phyloP scores from a whole-genome alignment of 2,329 filamentous ascomycete species.

The Fusarium sp. region DNA sequence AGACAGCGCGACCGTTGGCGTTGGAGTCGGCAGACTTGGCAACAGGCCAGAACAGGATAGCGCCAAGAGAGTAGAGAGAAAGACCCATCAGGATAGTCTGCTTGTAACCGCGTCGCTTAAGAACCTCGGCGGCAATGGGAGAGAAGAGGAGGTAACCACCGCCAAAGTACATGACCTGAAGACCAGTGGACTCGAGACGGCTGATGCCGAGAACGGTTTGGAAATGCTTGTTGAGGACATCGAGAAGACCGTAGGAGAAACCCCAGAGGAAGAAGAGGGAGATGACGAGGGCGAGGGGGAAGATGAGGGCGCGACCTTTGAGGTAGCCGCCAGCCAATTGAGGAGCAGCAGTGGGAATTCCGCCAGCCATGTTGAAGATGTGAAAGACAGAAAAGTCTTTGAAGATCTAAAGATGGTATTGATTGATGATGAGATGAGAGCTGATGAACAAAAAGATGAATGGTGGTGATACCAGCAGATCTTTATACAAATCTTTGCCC shows the following conservation, averaged over 20 bases:
- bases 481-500: conserved; percentile 32
- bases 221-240: conserved; percentile 64
- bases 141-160: conserved; percentile 58
- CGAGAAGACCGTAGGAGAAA: conserved; percentile 59
- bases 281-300: conserved; percentile 70
- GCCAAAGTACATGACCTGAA: conserved; percentile 67
- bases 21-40: conserved; percentile 59
- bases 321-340: conserved; percentile 42
- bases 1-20: conserved; percentile 52
- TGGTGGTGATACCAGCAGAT: not conserved
- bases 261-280: conserved; percentile 62
- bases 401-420: not conserved
- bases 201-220: conserved; percentile 58
- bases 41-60: conserved; percentile 66
- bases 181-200: conserved; percentile 58
- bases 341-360: conserved; percentile 39
- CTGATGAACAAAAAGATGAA: conserved; percentile 9
- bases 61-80: conserved; percentile 71
- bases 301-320: conserved; percentile 55
- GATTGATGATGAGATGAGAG: conserved; percentile 19
- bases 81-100: conserved; percentile 76
- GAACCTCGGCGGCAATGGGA: conserved; percentile 67
- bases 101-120: conserved; percentile 73
- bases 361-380: conserved; percentile 37
- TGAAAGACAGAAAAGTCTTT: conserved; percentile 3